phyloP scores from a whole-genome alignment of 495 filamentous ascomycete species.

The Penicillium atrosanguineum region DNA sequence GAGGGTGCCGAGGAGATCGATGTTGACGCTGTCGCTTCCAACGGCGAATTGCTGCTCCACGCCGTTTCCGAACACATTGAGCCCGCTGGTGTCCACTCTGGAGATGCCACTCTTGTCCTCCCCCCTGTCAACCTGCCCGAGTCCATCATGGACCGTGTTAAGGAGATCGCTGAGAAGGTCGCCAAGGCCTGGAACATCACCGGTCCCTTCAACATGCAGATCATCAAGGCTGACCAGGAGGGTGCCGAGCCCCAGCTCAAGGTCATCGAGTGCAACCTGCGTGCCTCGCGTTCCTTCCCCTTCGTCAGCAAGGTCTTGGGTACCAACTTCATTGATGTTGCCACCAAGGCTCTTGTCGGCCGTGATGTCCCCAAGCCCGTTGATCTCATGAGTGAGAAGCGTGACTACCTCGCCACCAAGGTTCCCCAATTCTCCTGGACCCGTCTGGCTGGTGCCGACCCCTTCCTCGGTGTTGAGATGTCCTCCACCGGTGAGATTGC shows the following conservation, averaged over 20 bases:
- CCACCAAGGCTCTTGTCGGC: conserved; percentile 88
- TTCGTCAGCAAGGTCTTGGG: conserved; percentile 97
- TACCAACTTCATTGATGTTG: conserved; percentile 95
- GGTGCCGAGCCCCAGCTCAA: conserved; percentile 75
- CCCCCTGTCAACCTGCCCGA: conserved; percentile 78
- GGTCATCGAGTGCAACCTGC: conserved; percentile 98
- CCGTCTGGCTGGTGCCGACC: conserved; percentile 94
- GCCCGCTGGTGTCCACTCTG: conserved; percentile 94
- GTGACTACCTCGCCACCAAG: conserved; percentile 93
- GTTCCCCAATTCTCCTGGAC: conserved; percentile 99
- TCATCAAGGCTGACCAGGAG: conserved; percentile 82
- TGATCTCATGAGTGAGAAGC: conserved; percentile 84
- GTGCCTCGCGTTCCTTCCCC: conserved; percentile 95
- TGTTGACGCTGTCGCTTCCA: conserved; percentile 89
- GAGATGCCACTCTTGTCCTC: conserved; percentile 89
- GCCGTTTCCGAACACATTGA: conserved; percentile 96
- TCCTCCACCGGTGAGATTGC: conserved; percentile 95
- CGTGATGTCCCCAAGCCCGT: conserved; percentile 80
- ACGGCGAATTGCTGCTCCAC: conserved; percentile 83
- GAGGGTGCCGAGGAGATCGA: conserved; percentile 97
- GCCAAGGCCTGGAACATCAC: conserved; percentile 97
- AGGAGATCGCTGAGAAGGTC: conserved; percentile 93
- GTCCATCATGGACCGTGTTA: conserved; percentile 74
- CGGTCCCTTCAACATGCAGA: conserved; percentile 99
- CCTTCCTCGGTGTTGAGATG: conserved; percentile 98